These are phyloP conservation scores for Teratosphaeriaceae sp. DNA, from an alignment of 2,329 filamentous ascomycete genomes.

Conservation along the genomic window DNA sequence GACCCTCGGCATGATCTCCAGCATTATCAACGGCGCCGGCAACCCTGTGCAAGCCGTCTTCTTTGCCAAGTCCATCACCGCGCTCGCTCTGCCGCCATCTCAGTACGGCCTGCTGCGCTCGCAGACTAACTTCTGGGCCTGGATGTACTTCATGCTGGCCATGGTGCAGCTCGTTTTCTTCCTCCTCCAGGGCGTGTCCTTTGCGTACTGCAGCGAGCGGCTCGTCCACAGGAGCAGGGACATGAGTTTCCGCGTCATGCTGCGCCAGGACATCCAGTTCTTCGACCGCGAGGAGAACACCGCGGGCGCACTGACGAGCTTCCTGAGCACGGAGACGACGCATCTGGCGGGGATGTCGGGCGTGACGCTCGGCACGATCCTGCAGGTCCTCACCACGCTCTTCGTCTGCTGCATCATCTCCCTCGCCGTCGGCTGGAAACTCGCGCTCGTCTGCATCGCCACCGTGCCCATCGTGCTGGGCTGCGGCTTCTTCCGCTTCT, in stretches of 20 bases:
- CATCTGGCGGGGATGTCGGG: slow-evolving; percentile 84
- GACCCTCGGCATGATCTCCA: slow-evolving; percentile 65
- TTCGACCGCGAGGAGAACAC: slow-evolving; percentile 89
- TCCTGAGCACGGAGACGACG: slow-evolving; percentile 83
- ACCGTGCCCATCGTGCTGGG: slow-evolving; percentile 70
- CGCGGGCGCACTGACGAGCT: slow-evolving; percentile 79
- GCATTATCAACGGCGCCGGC: slow-evolving; percentile 70
- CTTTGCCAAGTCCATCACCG: slow-evolving; percentile 80
- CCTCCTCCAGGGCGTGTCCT: slow-evolving; percentile 60
- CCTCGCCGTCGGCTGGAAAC: slow-evolving; percentile 77
- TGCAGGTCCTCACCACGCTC: slow-evolving; percentile 75
- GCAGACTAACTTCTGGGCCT: slow-evolving; percentile 76
- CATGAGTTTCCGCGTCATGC: slow-evolving; percentile 74
- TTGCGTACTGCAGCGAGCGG: slow-evolving; percentile 80
- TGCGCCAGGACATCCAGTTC: slow-evolving; percentile 87
- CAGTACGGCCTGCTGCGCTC: slow-evolving; percentile 54
- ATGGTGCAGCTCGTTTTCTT: slow-evolving; percentile 66
- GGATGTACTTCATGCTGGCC: slow-evolving; percentile 84
- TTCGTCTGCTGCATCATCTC: slow-evolving; percentile 64
- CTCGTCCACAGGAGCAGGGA: slow-evolving; percentile 79
- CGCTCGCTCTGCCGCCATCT: slow-evolving; percentile 52
- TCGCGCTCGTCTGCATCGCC: slow-evolving; percentile 74
- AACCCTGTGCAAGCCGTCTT: slow-evolving; percentile 74
- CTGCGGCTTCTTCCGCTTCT: slow-evolving; percentile 85
- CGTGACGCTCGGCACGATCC: slow-evolving; percentile 76